Evolutionary conservation across 2,329 filamentous ascomycete genomes (phyloP), one percentile per base, ranked within the genome.

Genomic region (Venturia effusa): DNA sequence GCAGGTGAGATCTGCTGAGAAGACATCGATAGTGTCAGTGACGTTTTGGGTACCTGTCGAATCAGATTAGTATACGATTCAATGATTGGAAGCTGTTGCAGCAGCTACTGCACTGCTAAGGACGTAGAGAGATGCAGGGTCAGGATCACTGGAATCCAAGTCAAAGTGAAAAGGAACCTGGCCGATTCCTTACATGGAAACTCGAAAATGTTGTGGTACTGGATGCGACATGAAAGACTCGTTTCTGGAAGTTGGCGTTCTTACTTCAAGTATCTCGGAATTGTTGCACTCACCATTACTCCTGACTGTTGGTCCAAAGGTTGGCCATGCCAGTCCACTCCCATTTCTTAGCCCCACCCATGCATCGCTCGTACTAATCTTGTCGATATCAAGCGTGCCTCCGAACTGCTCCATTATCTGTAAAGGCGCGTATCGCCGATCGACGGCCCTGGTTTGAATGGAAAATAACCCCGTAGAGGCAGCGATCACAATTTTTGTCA

Each of bases 391-490:
- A 5, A 45, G n/a, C 13, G 7, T 45, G 15, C 41, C 41, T 22
- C 15, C 41, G 19, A 45, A 45, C 5, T 45, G 41, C 41, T 45
- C 41, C 4, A 45, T 6, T 15, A 17, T 7, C 15, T 22, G 41
- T 6, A 45, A 5, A 30, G 8, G 51, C 5, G 24, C 32, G 17
- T 57, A n/a, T n/a, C 5, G 5, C 32, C 27, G 51, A 27, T 17
- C 17, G 24, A 57, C 32, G 51, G 11, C 5, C 4, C 32, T 27
- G 24, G 15, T 57, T 8, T 51, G 64, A 4, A 63, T n/a, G 11
- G 55, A n/a, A 19, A 65, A 60, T 2, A 65, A 34, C 8, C 51
- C 64, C n/a, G 64, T 62, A 8, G 62, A 64, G 22, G 60, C 34
- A 30, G 64, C 54, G 27, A 57, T 64, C 19, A 62, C 27, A 19